Evolutionary conservation across 2,329 filamentous ascomycete genomes (phyloP), one percentile per base, ranked within the genome.

Genomic region (Arthrobotrys musiformis): DNA sequence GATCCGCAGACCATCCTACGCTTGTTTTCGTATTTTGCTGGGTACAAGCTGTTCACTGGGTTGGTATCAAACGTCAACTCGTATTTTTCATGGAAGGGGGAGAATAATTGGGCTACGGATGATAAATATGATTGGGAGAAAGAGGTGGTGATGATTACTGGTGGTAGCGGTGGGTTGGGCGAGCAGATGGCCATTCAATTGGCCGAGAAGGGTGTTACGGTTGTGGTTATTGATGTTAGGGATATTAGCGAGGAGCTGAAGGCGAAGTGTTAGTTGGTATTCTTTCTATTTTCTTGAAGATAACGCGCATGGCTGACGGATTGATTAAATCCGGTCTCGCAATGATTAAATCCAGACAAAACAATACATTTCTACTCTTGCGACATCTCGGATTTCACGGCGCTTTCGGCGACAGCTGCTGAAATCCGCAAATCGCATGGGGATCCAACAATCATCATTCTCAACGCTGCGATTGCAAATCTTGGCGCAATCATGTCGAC

Each of bases 391-490:
- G 58, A 77, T 35, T 70, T 61, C 30, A 8, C 40, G 30, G 35
- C 44, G 1, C 60, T 77, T 8, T 61, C 73, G 8, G 7, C 28
- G 5, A 28, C 64, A 22, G 73, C 73, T 9, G n/a, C 87, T 0
- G 84, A 87, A 2, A 78, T 78, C 37, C 68, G 54, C 22, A 35
- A 63, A n/a, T 70, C 79, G 11, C 81, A 83, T 52, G 83, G 83
- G 48, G 79, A 83, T 13, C 83, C 83, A 0, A 84, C 83, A 0
- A 82, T 84, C 60, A 80, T 84, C 1, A 78, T 84, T 50, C 83
- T 84, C 79, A 84, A 84, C 50, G 83, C 83, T 13, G 83, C 82
- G 9, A 85, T 89, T 15, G 85, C 83, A 50, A 70, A 70, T 15
- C 37, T 60, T 8, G 66, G 42, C 7, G 42, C 66, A 7, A 22